Base-by-base conservation (phyloP, 345 rosid species). In the Erysimum cheiranthoides region DNA sequence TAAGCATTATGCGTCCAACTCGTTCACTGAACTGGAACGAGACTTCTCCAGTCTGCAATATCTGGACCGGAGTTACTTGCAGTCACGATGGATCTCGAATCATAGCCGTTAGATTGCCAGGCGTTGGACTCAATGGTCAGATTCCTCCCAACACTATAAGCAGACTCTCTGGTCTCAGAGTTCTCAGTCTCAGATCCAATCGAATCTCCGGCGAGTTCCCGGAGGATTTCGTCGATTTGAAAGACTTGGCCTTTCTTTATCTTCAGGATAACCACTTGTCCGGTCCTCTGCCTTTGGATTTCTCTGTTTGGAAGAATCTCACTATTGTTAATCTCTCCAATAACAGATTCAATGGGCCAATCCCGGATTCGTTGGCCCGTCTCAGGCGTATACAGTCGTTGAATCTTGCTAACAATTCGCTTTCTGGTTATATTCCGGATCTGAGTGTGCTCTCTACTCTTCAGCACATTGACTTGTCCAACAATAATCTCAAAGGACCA, bases 61-160 rank as follows among this genome's bases (percentile, higher is more conserved):
- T 78, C 70, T 94, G 99, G 98, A 87, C 81, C 40, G 99, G 99
- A 65, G 84, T 95, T n/a, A 84, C 86, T 76, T 95, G 99, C 65
- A 86, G 75, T 43, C 67, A 50, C 50, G 91, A 90, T 72, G 80
- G 78, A 74, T 84, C 97, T 58, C 89, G 83, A 8, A 73, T 95
- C 31, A 64, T 84, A 21, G 84, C 97, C 35, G 86, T 95, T 57
- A 79, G 99, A 75, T 80, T 95, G 57, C 99, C 99, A 10, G 99
- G 91, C 0, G 85, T 90, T 63, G 98, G 99, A 12, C 89, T 95
- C 68, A 71, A 77, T 10, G 98, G 99, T 27, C 92, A 85, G 16
- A 84, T 95, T 74, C 94, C 98, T 10, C 82, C 93, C 49, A 84
- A 92, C 63, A 90, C 98, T 8, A 70, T 95, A 3, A 79, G 99